phyloP scores from a whole-genome alignment of 345 rosid species.

The Boechera divaricarpa region DNA sequence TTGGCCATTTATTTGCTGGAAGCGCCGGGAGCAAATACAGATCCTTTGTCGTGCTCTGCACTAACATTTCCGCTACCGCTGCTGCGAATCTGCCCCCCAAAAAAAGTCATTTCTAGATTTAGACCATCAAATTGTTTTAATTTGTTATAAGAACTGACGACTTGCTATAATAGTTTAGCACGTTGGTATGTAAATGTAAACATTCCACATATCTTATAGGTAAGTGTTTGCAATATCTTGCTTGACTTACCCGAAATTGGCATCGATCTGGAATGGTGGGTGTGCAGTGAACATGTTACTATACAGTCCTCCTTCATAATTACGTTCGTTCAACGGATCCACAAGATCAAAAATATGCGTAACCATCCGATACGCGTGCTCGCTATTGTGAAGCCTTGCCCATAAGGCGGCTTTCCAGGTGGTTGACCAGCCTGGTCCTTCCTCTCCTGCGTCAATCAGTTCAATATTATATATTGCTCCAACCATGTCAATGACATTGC shows the following conservation, averaged over 20 bases:
- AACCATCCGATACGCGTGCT: conserved; percentile 74
- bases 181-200: not conserved
- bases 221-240: not conserved
- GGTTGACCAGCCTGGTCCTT: conserved; percentile 98
- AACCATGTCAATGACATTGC: conserved; percentile 3
- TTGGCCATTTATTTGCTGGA: conserved; percentile 77
- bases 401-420: conserved; percentile 87
- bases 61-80: conserved; percentile 83
- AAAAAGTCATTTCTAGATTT: not conserved
- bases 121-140: not conserved
- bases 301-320: conserved; percentile 81
- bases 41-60: conserved; percentile 77
- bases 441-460: conserved; percentile 66
- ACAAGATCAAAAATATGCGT: conserved; percentile 74
- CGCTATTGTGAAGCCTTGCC: conserved; percentile 82
- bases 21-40: conserved; percentile 85
- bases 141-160: not conserved
- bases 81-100: conserved; percentile 61
- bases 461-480: not conserved
- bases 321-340: conserved; percentile 69
- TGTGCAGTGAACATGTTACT: conserved; percentile 90
- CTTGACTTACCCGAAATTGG: conserved; percentile 85
- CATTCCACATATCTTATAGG: conserved; percentile 12
- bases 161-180: not conserved
- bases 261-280: conserved; percentile 99